Evolutionary conservation across 495 filamentous ascomycete genomes (phyloP).

Genomic region (Aspergillus carlsbadensis): DNA sequence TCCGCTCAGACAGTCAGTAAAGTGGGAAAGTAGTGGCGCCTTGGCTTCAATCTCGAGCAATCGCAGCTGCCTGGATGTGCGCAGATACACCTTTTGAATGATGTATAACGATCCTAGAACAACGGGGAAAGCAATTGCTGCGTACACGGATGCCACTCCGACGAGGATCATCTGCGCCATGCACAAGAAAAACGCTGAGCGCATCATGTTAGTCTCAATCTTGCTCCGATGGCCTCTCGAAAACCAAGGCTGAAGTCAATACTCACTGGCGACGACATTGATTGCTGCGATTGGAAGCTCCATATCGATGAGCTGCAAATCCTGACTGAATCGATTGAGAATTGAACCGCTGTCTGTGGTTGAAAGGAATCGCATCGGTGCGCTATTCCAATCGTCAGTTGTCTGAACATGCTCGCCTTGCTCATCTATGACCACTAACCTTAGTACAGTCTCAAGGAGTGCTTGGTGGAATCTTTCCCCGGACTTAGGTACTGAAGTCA

Average conservation of each 20-base stretch:
- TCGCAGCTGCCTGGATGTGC: slow-evolving; percentile 57
- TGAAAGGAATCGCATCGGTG: slow-evolving; percentile 27
- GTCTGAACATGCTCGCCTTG: too few species aligned
- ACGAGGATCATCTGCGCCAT: slow-evolving; percentile 43
- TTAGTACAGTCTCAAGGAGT: slow-evolving; percentile 1
- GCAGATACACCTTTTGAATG: slow-evolving; percentile 55
- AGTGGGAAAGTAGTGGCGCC: slow-evolving; percentile 52
- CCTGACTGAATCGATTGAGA: slow-evolving; percentile 29
- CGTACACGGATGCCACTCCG: slow-evolving; percentile 33
- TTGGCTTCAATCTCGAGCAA: slow-evolving; percentile 57
- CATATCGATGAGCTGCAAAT: slow-evolving; percentile 53
- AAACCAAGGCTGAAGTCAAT: background rate
- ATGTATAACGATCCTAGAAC: slow-evolving; percentile 39
- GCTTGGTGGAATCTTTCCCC: background rate
- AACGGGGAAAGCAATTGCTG: slow-evolving; percentile 39
- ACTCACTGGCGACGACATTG: slow-evolving; percentile 25
- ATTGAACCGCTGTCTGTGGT: slow-evolving; percentile 23
- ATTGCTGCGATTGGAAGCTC: slow-evolving; percentile 37
- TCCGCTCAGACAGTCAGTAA: slow-evolving; percentile 44
- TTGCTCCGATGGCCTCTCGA: too few species aligned
- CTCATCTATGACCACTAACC: background rate
- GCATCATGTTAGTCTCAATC: background rate
- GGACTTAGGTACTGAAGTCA: slow-evolving; percentile 1
- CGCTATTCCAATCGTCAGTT: background rate
- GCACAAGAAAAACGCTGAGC: slow-evolving; percentile 30